A percentile compares a stretch with the other conserved stretches of the same genome.
Conservation (phyloP, 345 rosid genomes). For the Populus nigra region DNA sequence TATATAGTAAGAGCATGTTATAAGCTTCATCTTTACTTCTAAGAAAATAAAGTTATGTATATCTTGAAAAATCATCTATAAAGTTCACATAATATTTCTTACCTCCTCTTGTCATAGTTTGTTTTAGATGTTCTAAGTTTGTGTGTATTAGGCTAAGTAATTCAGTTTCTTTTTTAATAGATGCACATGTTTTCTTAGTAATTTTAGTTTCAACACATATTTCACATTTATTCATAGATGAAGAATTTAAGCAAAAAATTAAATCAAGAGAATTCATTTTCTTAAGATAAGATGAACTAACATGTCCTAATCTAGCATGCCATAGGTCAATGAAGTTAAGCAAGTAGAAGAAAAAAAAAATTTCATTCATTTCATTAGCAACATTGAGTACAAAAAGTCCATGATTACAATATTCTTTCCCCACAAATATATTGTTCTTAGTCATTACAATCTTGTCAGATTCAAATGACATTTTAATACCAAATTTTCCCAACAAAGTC, state of each 20-base stretch:
- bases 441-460: not conserved
- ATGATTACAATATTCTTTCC: not conserved
- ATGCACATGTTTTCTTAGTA: too few relatives aligned
- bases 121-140: too few relatives aligned
- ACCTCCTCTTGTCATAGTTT: not conserved
- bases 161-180: too few relatives aligned
- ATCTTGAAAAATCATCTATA: not conserved
- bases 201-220: too few relatives aligned
- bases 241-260: not conserved
- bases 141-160: too few relatives aligned
- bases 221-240: too few relatives aligned
- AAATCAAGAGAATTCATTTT: not conserved
- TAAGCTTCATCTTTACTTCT: too few relatives aligned
- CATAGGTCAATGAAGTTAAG: not conserved
- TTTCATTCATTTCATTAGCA: not conserved
- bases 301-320: conserved; percentile 7
- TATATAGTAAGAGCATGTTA: too few relatives aligned
- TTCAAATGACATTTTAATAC: not conserved
- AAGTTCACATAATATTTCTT: conserved; percentile 1
- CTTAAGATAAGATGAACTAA: not conserved
- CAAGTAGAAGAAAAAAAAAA: conserved; percentile 3
- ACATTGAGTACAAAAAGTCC: not conserved
- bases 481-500: too few relatives aligned
- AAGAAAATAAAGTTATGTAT: not conserved
- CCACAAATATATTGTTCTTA: not conserved